Evolutionary conservation across 2,329 filamentous ascomycete genomes (phyloP), one percentile per base, ranked within the genome.

Genomic region (Corinectria fuckeliana): DNA sequence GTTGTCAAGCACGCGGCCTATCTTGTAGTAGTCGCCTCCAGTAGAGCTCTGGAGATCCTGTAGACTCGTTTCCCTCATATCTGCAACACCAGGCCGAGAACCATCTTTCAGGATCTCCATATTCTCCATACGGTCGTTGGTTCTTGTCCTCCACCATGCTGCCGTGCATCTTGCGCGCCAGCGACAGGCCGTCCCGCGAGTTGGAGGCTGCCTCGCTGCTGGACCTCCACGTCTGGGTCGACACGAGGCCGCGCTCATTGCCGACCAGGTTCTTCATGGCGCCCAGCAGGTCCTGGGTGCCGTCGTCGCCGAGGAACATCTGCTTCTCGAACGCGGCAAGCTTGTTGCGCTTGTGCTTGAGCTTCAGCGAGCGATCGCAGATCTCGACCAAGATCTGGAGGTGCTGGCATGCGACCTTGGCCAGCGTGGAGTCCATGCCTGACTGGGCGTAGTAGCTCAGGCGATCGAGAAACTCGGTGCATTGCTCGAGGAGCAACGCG

Each of bases 321-420:
- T 72, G 69, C 57, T 74, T 71, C 34, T 70, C 71, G 51, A 76
- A 75, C 6, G 69, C 62, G 1, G 70, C 25, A 2, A 75, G 58
- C 58, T 62, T 67, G 20, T 51, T 51, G 53, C 71, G 71, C 59
- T 75, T 76, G 56, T 62, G 69, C 3, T 68, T 66, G 38, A 75
- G 44, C 50, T 68, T 69, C 26, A 75, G 71, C 2, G 61, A 67
- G 11, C 68, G 71, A 34, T 75, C 72, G 52, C 74, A 76, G 32
- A 75, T 71, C 42, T 74, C 70, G 23, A 76, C 72, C 47, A 76
- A 76, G 2, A 76, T 58, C 42, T 71, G 66, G n/a, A 76, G 68
- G 48, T 76, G 72, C 54, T 75, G 71, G 52, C 70, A 75, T 7
- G 73, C 71, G 9, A 76, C 60, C 25, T 69, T 72, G 5, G 67